Conservation (phyloP, 192 early-diverging fungal genomes). For the Coemansia sp. region DNA sequence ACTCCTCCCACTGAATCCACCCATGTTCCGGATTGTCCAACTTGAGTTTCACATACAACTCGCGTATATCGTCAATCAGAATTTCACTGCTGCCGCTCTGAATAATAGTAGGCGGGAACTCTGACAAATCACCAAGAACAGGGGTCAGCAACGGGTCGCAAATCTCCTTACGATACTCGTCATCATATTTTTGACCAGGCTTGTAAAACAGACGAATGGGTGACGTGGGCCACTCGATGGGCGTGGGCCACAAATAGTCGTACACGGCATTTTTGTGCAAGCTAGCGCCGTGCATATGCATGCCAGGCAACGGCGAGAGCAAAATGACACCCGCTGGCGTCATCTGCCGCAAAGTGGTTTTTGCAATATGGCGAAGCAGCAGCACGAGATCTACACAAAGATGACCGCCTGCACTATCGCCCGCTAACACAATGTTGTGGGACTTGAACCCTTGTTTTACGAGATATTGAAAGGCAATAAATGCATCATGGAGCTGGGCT, state of each 20-base stretch:
- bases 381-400: constrained; percentile 58
- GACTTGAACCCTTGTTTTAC: constrained; percentile 59
- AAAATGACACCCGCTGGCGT: constrained; percentile 55
- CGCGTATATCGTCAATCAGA: constrained; percentile 20
- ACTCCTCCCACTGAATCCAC: constrained; percentile 20
- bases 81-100: constrained; percentile 20
- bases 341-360: too few species aligned
- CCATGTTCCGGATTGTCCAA: constrained; percentile 3
- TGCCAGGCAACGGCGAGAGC: constrained; percentile 54
- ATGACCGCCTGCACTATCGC: constrained; percentile 74
- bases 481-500: constrained; percentile 64
- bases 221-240: constrained; percentile 19
- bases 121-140: constrained; percentile 13
- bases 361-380: constrained; percentile 58
- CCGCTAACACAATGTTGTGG: constrained; percentile 60
- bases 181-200: constrained; percentile 17
- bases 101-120: constrained; percentile 34
- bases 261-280: constrained; percentile 15
- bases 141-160: constrained; percentile 22
- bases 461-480: constrained; percentile 57
- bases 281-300: constrained; percentile 16
- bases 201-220: constrained; percentile 35
- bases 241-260: constrained; percentile 22
- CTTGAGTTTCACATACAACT: constrained; percentile 12
- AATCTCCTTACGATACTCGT: constrained; percentile 18